A percentile compares a stretch with the other conserved stretches of the same genome.
phyloP scores from a whole-genome alignment of 1,139 yeast genomes.

The Candida freyschussii region DNA sequence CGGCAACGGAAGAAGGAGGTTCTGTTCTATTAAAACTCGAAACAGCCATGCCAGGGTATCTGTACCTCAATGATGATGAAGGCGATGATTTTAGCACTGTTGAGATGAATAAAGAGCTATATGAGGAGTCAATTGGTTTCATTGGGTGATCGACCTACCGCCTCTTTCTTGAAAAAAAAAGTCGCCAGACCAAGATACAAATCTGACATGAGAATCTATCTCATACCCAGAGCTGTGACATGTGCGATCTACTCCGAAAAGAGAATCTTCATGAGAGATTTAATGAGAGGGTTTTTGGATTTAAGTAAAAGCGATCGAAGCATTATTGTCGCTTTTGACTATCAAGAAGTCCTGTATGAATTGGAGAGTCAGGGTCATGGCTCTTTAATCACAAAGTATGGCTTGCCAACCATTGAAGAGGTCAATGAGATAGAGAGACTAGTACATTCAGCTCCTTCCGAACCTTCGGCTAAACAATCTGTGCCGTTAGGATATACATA shows the following conservation, averaged over 20 bases:
- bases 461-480: not conserved
- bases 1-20: constrained; percentile 48
- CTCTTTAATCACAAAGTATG: constrained; percentile 11
- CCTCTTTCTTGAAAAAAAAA: constrained; percentile 39
- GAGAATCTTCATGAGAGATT: constrained; percentile 48
- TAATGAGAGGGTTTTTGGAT: constrained; percentile 45
- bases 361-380: constrained; percentile 15
- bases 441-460: not conserved
- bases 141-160: constrained; percentile 38
- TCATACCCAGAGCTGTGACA: constrained; percentile 31
- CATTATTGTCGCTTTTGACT: constrained; percentile 30
- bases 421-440: constrained; percentile 3
- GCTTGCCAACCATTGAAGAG: constrained; percentile 13
- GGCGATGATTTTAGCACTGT: constrained; percentile 30
- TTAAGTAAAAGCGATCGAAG: constrained; percentile 27
- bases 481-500: not conserved
- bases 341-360: constrained; percentile 16
- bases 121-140: constrained; percentile 33
- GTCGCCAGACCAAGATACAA: constrained; percentile 42
- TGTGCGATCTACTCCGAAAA: constrained; percentile 46
- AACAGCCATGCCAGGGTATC: constrained; percentile 50
- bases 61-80: constrained; percentile 41
- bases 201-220: constrained; percentile 38
- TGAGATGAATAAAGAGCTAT: constrained; percentile 17
- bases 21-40: constrained; percentile 48